Conservation (phyloP, 768 basidiomycete genomes). For the Leucosporidium yakuticum region DNA sequence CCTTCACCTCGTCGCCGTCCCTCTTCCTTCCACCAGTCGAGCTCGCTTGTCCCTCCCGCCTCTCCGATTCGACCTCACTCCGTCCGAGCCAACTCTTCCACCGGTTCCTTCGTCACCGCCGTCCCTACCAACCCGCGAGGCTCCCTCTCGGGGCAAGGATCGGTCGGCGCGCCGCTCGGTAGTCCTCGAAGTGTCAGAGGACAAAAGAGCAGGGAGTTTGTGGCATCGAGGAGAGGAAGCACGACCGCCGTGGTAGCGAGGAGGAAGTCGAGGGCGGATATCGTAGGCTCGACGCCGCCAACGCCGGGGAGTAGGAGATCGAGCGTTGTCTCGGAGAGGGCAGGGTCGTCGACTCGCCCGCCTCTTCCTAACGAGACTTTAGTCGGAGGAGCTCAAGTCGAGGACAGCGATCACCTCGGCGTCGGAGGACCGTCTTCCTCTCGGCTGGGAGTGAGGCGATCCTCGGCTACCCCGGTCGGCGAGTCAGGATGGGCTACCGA, state of each 20-base stretch:
- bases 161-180: neutral
- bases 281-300: neutral
- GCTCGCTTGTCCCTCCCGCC: neutral
- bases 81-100: neutral
- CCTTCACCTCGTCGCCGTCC: neutral
- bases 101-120: slow-evolving; percentile 8
- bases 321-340: slow-evolving; percentile 4
- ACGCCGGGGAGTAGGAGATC: slow-evolving; percentile 1
- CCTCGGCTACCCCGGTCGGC: neutral
- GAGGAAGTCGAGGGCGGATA: slow-evolving; percentile 7
- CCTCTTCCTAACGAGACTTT: no score
- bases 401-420: no score
- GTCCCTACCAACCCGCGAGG: slow-evolving; percentile 22
- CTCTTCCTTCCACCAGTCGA: neutral
- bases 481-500: slow-evolving; percentile 10
- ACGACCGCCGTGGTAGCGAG: neutral
- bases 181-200: neutral
- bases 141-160: neutral
- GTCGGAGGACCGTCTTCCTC: neutral
- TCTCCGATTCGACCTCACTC: slow-evolving; percentile 13
- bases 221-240: slow-evolving; percentile 3
- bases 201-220: slow-evolving; percentile 17
- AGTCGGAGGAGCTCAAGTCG: no score
- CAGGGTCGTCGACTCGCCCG: neutral
- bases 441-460: neutral